Conservation (phyloP, 2,329 filamentous ascomycete genomes). For the Colletotrichum sidae region DNA sequence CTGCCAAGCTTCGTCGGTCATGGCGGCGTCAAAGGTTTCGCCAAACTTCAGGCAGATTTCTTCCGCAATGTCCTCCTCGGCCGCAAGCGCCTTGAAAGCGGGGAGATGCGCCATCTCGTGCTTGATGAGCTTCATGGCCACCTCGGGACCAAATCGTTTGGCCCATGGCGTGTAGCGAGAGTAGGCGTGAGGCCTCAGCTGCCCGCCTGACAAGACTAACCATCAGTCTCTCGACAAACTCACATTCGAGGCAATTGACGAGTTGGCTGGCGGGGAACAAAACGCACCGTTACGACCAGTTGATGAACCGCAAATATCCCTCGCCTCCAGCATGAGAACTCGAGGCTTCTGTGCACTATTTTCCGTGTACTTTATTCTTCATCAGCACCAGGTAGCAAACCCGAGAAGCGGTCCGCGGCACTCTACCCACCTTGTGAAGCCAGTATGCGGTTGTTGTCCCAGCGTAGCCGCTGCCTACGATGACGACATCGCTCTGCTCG, state of each 20-base stretch:
- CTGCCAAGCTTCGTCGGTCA: conserved; percentile 1
- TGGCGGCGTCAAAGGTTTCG: conserved; percentile 9
- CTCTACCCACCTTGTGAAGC: conserved; percentile 41
- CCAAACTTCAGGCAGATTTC: conserved; percentile 9
- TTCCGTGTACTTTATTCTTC: neutral
- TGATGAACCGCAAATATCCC: conserved; percentile 50
- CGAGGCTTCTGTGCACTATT: conserved; percentile 24
- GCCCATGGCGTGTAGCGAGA: conserved; percentile 38
- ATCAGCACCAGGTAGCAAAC: neutral
- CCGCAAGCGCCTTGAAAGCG: conserved; percentile 9
- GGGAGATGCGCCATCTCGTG: conserved; percentile 40
- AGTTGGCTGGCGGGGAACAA: too few relatives aligned
- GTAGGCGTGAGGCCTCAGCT: conserved; percentile 40
- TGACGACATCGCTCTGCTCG: conserved; percentile 53
- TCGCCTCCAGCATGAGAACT: conserved; percentile 49
- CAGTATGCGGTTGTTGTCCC: conserved; percentile 58
- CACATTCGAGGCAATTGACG: too few relatives aligned
- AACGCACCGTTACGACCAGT: conserved; percentile 50
- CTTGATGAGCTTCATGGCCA: conserved; percentile 40
- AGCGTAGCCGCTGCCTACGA: conserved; percentile 60
- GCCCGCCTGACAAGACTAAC: conserved; percentile 12
- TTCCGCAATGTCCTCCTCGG: neutral
- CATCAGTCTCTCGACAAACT: too few relatives aligned
- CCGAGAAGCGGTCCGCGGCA: neutral
- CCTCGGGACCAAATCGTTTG: conserved; percentile 38